phyloP scores from a whole-genome alignment of 768 basidiomycete species.

The Albatrellus ellisii region DNA sequence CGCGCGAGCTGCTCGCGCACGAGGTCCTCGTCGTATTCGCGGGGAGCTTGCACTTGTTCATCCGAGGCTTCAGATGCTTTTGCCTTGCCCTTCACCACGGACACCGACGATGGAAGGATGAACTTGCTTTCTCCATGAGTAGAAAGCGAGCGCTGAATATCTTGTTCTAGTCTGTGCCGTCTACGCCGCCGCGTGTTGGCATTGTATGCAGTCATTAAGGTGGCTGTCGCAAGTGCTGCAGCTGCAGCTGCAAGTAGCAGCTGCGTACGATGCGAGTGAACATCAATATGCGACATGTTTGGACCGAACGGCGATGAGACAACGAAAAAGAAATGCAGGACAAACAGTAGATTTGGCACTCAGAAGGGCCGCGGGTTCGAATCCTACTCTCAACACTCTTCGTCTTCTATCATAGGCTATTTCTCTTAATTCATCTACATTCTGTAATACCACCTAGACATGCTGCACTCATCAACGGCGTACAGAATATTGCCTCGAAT shows the following conservation, averaged over 20 bases:
- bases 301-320: too few relatives aligned
- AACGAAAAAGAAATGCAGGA: too few relatives aligned
- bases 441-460: too few relatives aligned
- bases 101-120: constrained; percentile 4
- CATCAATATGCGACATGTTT: constrained; percentile 12
- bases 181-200: constrained; percentile 31
- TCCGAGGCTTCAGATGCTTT: too few relatives aligned
- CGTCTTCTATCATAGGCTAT: too few relatives aligned
- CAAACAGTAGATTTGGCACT: too few relatives aligned
- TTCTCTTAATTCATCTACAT: too few relatives aligned
- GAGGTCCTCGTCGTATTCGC: constrained; percentile 62
- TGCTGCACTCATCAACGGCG: too few relatives aligned
- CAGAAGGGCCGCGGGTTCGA: too few relatives aligned
- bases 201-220: constrained; percentile 45
- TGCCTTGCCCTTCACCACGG: neutral
- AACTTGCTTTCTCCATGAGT: constrained; percentile 3
- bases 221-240: constrained; percentile 49
- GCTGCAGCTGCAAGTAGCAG: constrained; percentile 52
- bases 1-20: constrained; percentile 83
- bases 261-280: constrained; percentile 44
- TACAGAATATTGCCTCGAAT: too few relatives aligned
- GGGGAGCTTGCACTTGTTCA: neutral
- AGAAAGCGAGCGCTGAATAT: constrained; percentile 33
- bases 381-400: too few relatives aligned
- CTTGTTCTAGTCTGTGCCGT: constrained; percentile 42